These are phyloP conservation scores for Aspergillus tamarii DNA, from an alignment of 2,329 filamentous ascomycete species.

Conservation along the genomic window DNA sequence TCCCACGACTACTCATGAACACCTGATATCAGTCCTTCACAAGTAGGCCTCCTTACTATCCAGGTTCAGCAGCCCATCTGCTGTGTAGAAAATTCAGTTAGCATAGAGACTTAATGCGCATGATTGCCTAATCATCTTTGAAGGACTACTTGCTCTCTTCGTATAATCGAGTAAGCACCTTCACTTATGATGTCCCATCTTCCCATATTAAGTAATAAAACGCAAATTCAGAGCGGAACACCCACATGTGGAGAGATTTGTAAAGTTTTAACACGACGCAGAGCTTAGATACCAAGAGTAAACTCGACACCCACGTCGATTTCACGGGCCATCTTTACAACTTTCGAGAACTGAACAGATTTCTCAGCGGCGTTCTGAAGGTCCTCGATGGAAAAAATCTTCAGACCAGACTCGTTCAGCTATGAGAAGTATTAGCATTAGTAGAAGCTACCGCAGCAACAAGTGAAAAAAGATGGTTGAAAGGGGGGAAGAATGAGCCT, in stretches of 20 bases:
- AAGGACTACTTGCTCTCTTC: not conserved
- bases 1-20: conserved; percentile 11
- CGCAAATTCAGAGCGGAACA: conserved; percentile 6
- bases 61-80: conserved; percentile 15
- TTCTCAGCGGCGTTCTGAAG: conserved; percentile 97
- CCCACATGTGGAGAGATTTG: not conserved
- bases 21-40: conserved; percentile 11
- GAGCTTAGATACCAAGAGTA: conserved; percentile 81
- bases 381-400: conserved; percentile 99
- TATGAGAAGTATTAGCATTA: conserved; percentile 29
- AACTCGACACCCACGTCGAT: conserved; percentile 98
- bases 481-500: not conserved
- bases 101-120: conserved; percentile 11
- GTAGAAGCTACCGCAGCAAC: not conserved
- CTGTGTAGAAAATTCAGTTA: conserved; percentile 19
- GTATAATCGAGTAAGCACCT: not conserved
- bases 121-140: not conserved
- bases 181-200: not conserved
- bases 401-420: conserved; percentile 96
- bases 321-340: conserved; percentile 97
- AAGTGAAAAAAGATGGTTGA: not conserved
- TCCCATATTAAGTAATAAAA: not conserved
- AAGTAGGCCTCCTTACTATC: not conserved
- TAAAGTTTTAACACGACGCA: conserved; percentile 8
- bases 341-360: conserved; percentile 97